Base-by-base conservation (phyloP, 1,284 basidiomycete species). In the Leccinum glutinopallens region DNA sequence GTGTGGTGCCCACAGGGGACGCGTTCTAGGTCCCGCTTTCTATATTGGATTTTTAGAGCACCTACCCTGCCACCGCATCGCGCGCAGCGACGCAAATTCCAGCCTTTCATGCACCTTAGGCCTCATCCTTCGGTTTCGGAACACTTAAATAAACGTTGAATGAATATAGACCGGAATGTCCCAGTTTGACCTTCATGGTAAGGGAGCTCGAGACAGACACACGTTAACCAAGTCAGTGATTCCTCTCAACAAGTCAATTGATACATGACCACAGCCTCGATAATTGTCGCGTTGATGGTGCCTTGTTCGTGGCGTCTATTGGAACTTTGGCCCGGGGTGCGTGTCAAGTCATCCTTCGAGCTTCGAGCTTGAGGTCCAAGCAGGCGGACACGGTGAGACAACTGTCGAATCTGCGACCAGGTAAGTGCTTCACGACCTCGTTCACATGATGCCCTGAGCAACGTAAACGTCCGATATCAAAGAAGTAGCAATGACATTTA, bases 141-240 rank as follows among this genome's bases (percentile, higher is more conserved):
- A 15, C 5, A 10, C n/a, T 49, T n/a, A 25, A 22, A 25, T n/a
- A 25, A 22, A 25, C 53, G 2, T 46, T 39, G 19, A 58, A 54
- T 29, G 37, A 43, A 8, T 8, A 25, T 29, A 25, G 78, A 82
- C 60, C 84, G 81, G 76, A 83, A 80, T 60, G 73, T 87, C 56
- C 86, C 84, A 84, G 68, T 22, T 71, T 86, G 81, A 86, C 69
- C 82, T 83, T 4, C 72, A 79, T 57, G 81, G 87, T 71, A 83
- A 82, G 69, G 76, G 79, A 13, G 84, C 83, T 29, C 86, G 84
- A 83, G 75, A 78, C 62, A 74, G 75, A 49, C 19, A 49, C 19
- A 46, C 10, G 9, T 49, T 19, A 22, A 22, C 13, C 17, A n/a
- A 43, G 41, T 9, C 41, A 17, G 5, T 46, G n/a, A 19, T 19